Conservation (phyloP, 2,329 filamentous ascomycete genomes). For the Colletotrichum euphorbiae region DNA sequence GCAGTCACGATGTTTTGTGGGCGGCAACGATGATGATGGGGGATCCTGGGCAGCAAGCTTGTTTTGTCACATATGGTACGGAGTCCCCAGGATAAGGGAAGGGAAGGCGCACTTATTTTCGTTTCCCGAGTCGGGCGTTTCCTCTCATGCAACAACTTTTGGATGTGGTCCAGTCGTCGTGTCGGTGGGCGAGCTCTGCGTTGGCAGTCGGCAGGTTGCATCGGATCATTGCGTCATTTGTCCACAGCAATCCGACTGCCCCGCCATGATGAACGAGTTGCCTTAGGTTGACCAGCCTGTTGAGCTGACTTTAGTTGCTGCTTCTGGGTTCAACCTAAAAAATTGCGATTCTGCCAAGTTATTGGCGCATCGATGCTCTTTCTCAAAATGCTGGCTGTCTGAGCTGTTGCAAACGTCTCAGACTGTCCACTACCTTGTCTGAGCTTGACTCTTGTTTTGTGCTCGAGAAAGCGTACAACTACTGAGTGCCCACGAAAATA, state of each 20-base stretch:
- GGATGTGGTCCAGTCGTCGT: neutral
- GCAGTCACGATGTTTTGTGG: neutral
- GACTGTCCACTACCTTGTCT: no score
- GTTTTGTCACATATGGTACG: constrained; percentile 34
- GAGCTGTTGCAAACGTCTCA: no score
- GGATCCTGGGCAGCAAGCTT: constrained; percentile 28
- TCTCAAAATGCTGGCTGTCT: neutral
- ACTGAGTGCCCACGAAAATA: no score
- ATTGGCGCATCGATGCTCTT: neutral
- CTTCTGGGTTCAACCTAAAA: neutral
- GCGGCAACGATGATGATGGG: constrained; percentile 21
- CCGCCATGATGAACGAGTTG: constrained; percentile 19
- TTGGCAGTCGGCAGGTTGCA: constrained; percentile 15
- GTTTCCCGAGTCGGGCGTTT: constrained; percentile 1
- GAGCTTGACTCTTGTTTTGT: no score
- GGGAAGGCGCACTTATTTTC: constrained; percentile 29
- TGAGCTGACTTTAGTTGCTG: neutral
- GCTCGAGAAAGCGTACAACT: no score
- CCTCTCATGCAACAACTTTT: constrained; percentile 9
- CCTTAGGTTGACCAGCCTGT: neutral
- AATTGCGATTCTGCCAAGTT: neutral
- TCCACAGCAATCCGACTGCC: constrained; percentile 10
- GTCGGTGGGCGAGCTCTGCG: constrained; percentile 5
- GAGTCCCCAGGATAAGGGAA: constrained; percentile 19
- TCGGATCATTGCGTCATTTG: constrained; percentile 33